Base-by-base conservation (phyloP, 2,329 filamentous ascomycete species). In the Colletotrichum somersetense region DNA sequence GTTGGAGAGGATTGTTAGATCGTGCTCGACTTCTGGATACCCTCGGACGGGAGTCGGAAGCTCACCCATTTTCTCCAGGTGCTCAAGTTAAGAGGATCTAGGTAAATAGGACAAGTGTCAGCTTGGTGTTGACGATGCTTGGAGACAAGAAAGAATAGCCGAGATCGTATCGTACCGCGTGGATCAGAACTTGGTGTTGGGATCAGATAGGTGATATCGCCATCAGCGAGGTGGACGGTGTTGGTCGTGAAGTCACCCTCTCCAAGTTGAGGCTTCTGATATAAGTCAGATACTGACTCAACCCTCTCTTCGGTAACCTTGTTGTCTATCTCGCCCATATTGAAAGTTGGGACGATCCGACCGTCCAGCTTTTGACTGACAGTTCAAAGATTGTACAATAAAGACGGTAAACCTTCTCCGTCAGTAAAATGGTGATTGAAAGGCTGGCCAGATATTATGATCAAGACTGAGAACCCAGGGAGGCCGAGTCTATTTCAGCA, bases 111-210 rank as follows among this genome's bases (percentile, higher is more conserved):
- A 35, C 1, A 44, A 30, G 5, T 50, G 33, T 61, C n/a, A 62
- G 64, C 33, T 20, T 14, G 5, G 38, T 26, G 50, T 20, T 4
- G 5, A 35, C 1, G 8, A 38, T 30, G 11, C 11, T 7, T 18
- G 6, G 2, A n/a, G 16, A 3, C 1, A 10, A 11, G 7, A 52
- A 1, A 33, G 5, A 3, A 10, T 14, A 5, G 7, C 33, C 1
- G 5, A 10, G 8, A 23, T 26, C 3, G 16, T n/a, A 2, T 12
- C 66, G 61, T 62, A 77, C 75, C 76, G 30, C 73, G 77, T 4
- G 80, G 80, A 73, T 81, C 80, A 12, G 77, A 75, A 8, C 79
- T 81, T 2, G 80, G 79, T 11, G 78, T 77, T 1, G 80, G 79
- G 35, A 81, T 80, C 67, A 69, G 66, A 14, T 80, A 81, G 33